These are phyloP conservation scores for Picea glauca DNA, from an alignment of 75 land plant genomes.

Conservation along the genomic window DNA sequence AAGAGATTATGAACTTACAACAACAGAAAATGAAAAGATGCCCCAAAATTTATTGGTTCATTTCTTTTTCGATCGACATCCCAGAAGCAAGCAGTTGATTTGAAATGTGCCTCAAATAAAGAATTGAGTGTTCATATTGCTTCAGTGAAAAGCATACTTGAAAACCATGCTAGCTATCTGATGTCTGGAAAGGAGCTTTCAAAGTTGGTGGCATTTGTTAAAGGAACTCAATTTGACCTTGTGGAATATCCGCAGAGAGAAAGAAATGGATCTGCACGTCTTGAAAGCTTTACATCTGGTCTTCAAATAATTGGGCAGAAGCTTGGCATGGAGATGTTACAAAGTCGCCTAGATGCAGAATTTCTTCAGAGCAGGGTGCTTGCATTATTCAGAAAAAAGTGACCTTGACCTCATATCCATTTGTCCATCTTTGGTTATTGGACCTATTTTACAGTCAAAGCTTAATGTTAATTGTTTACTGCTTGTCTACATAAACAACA, in stretches of 20 bases:
- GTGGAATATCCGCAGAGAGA: slow-evolving; percentile 85
- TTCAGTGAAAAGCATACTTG: slow-evolving; percentile 89
- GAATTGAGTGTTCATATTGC: slow-evolving; percentile 77
- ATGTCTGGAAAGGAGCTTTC: slow-evolving; percentile 92
- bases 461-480: too few species aligned
- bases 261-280: slow-evolving; percentile 76
- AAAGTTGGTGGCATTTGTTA: slow-evolving; percentile 97
- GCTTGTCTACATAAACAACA: too few species aligned
- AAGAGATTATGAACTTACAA: slow-evolving; percentile 72
- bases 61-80: slow-evolving; percentile 60
- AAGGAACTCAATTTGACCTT: slow-evolving; percentile 97
- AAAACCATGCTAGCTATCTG: slow-evolving; percentile 88
- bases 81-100: slow-evolving; percentile 35
- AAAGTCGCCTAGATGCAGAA: too few species aligned
- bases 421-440: too few species aligned
- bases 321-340: background rate
- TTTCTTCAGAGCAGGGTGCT: too few species aligned
- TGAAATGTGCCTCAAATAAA: slow-evolving; percentile 56
- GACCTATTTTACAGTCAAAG: too few species aligned
- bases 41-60: slow-evolving; percentile 76
- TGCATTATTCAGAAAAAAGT: too few species aligned
- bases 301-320: slow-evolving; percentile 86
- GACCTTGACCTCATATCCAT: too few species aligned
- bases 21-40: slow-evolving; percentile 53
- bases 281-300: slow-evolving; percentile 90